Evolutionary conservation across 140 eudicot species (phyloP).

Genomic region (Bidens hawaiensis): DNA sequence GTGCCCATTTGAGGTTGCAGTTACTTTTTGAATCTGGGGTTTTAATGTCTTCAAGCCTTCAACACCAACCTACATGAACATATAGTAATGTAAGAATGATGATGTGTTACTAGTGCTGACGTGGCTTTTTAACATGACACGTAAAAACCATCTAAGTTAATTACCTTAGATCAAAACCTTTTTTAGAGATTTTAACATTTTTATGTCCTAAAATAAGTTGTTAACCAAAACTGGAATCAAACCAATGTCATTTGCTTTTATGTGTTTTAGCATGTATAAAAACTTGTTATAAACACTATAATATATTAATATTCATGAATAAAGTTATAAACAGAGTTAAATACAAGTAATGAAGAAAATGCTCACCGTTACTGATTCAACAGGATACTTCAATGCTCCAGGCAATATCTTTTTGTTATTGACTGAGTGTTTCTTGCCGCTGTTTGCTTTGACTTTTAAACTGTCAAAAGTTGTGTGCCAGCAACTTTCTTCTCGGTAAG

Average conservation of each 20-base stretch:
- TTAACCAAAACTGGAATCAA: too few species aligned
- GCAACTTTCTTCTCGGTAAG: constrained; percentile 67
- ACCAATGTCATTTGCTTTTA: constrained; percentile 3
- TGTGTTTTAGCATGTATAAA: constrained; percentile 5
- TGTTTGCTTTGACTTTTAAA: constrained; percentile 70
- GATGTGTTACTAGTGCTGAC: neutral
- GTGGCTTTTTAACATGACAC: constrained; percentile 4
- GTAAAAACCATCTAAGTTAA: too few species aligned
- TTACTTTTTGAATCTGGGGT: constrained; percentile 53
- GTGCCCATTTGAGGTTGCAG: constrained; percentile 31
- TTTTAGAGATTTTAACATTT: too few species aligned
- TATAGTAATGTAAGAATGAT: neutral
- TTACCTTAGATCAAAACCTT: too few species aligned
- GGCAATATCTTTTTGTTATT: constrained; percentile 32
- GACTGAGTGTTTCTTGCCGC: constrained; percentile 34
- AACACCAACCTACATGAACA: constrained; percentile 63
- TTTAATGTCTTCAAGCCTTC: constrained; percentile 80
- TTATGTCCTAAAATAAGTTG: too few species aligned
- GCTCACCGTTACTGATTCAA: constrained; percentile 71
- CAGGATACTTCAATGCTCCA: constrained; percentile 52
- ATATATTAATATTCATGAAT: constrained; percentile 4
- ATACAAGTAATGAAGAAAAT: constrained; percentile 7
- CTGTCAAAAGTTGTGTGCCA: constrained; percentile 90
- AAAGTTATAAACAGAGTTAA: constrained; percentile 16
- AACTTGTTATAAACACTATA: neutral